These are phyloP conservation scores for Didymella lethalis DNA, from an alignment of 2,329 filamentous ascomycete species.

Conservation along the genomic window DNA sequence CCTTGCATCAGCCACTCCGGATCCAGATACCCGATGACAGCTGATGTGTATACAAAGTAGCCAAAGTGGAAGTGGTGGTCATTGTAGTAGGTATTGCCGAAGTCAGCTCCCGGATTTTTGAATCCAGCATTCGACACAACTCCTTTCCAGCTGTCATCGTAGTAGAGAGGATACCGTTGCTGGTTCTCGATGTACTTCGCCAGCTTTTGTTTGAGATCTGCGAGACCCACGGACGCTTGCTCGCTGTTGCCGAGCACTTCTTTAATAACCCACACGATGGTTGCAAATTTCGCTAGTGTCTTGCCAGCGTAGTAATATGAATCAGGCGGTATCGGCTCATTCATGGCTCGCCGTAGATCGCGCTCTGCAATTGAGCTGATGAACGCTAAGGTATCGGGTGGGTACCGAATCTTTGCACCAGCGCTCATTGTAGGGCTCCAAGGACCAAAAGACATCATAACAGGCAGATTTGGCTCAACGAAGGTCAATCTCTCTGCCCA, in stretches of 20 bases:
- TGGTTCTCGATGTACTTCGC: constrained; percentile 56
- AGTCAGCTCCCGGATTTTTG: constrained; percentile 76
- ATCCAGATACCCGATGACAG: constrained; percentile 82
- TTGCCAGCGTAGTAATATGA: constrained; percentile 95
- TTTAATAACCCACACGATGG: constrained; percentile 57
- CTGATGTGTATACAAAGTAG: constrained; percentile 88
- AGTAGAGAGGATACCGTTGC: constrained; percentile 60
- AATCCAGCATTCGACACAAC: constrained; percentile 81
- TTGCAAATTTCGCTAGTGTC: constrained; percentile 52
- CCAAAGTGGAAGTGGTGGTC: constrained; percentile 73
- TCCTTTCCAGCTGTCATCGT: constrained; percentile 75
- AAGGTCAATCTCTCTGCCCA: constrained; percentile 68
- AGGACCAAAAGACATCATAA: constrained; percentile 77
- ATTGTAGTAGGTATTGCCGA: constrained; percentile 84
- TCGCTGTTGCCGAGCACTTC: constrained; percentile 65
- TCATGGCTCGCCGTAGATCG: constrained; percentile 80
- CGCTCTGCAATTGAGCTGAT: constrained; percentile 70
- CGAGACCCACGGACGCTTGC: constrained; percentile 58
- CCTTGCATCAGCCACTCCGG: constrained; percentile 69
- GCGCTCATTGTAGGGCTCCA: constrained; percentile 67
- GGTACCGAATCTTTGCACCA: constrained; percentile 45
- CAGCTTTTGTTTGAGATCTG: constrained; percentile 58
- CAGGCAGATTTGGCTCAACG: constrained; percentile 75
- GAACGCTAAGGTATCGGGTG: constrained; percentile 62
- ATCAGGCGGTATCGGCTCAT: constrained; percentile 74